Evolutionary conservation across 306 rosid species (phyloP).

Genomic region (Cercis canadensis): DNA sequence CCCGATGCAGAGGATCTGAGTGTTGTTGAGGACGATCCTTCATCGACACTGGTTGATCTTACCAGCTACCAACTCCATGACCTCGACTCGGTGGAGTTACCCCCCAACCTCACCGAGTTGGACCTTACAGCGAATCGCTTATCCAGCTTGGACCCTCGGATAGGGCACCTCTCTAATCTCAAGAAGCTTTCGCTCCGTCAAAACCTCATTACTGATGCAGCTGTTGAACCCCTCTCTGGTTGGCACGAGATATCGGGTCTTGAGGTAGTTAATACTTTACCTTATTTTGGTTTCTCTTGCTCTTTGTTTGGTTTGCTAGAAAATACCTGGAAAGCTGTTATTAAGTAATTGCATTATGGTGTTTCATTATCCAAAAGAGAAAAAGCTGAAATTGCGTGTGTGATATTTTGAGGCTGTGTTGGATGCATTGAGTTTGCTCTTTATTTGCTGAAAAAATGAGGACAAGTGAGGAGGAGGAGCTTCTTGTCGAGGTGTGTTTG

Average conservation of each 20-base stretch:
- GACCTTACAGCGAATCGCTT: constrained; percentile 92
- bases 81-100: constrained; percentile 75
- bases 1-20: constrained; percentile 35
- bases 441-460: too few relatives aligned
- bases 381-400: not conserved
- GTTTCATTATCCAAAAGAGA: not conserved
- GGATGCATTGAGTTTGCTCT: too few relatives aligned
- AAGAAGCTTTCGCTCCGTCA: constrained; percentile 88
- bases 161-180: constrained; percentile 65
- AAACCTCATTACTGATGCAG: constrained; percentile 72
- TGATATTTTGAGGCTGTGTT: not conserved
- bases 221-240: constrained; percentile 67
- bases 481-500: too few relatives aligned
- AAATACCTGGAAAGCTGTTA: not conserved
- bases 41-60: constrained; percentile 79
- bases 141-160: constrained; percentile 78
- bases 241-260: constrained; percentile 69
- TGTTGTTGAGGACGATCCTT: constrained; percentile 42
- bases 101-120: constrained; percentile 71
- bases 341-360: not conserved
- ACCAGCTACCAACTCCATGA: constrained; percentile 85
- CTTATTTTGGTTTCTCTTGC: not conserved
- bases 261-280: constrained; percentile 53
- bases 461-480: too few relatives aligned
- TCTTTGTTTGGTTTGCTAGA: constrained; percentile 3